Evolutionary conservation across 1,139 yeast genomes (phyloP).

Genomic region (Candida frijolesensis): DNA sequence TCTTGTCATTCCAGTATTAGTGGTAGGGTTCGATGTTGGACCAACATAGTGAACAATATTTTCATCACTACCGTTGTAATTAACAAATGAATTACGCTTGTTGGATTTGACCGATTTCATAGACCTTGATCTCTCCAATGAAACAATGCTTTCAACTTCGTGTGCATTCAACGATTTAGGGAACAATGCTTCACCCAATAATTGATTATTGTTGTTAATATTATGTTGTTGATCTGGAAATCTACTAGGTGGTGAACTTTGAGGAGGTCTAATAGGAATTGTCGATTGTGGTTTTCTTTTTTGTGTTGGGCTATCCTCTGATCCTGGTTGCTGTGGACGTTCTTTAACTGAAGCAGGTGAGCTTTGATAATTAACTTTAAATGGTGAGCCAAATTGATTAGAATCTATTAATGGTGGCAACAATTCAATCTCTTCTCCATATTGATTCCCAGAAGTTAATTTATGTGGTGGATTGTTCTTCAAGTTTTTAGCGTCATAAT

Average conservation of each 20-base stretch:
- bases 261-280: slow-evolving; percentile 5
- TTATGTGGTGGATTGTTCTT: slow-evolving; percentile 31
- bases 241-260: neutral
- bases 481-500: slow-evolving; percentile 28
- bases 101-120: slow-evolving; percentile 47
- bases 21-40: slow-evolving; percentile 20
- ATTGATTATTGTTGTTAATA: slow-evolving; percentile 4
- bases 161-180: slow-evolving; percentile 67
- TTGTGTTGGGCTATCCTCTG: slow-evolving; percentile 2
- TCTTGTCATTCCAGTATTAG: slow-evolving; percentile 20
- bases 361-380: slow-evolving; percentile 26
- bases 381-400: slow-evolving; percentile 36
- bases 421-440: slow-evolving; percentile 33
- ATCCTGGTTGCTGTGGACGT: neutral
- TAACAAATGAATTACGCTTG: slow-evolving; percentile 46
- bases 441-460: slow-evolving; percentile 21
- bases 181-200: slow-evolving; percentile 66
- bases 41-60: slow-evolving; percentile 39
- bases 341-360: slow-evolving; percentile 9
- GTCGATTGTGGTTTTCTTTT: slow-evolving; percentile 1
- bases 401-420: slow-evolving; percentile 16
- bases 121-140: slow-evolving; percentile 71
- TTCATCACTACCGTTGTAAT: slow-evolving; percentile 52
- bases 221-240: neutral
- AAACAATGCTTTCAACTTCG: slow-evolving; percentile 75